A percentile compares a stretch with the other conserved stretches of the same genome.
phyloP scores from a whole-genome alignment of 2,329 filamentous ascomycete genomes.

The Aspergillus sp. region DNA sequence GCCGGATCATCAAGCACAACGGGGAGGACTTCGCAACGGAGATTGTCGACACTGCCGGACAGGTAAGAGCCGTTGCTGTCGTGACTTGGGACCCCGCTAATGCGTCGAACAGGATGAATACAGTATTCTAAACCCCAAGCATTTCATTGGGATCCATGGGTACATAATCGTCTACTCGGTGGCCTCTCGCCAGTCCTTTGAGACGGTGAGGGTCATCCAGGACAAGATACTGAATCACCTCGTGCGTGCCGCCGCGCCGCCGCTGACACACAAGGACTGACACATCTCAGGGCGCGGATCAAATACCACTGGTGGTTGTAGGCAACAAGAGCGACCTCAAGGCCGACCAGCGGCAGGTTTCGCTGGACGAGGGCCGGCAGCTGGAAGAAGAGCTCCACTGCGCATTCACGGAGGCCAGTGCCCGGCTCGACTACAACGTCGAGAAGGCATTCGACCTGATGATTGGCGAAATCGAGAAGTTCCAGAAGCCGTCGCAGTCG shows the following conservation, averaged over 20 bases:
- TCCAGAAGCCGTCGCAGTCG: slow-evolving; percentile 79
- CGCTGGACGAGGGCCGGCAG: slow-evolving; percentile 72
- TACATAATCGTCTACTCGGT: slow-evolving; percentile 99
- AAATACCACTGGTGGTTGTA: slow-evolving; percentile 86
- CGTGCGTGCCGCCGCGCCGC: too few relatives aligned
- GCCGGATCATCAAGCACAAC: slow-evolving; percentile 86
- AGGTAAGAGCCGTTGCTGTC: slow-evolving; percentile 59
- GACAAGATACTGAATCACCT: slow-evolving; percentile 97
- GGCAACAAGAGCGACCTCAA: slow-evolving; percentile 95
- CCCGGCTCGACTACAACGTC: slow-evolving; percentile 90
- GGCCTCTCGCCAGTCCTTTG: slow-evolving; percentile 83
- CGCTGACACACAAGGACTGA: too few relatives aligned
- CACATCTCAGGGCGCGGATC: slow-evolving; percentile 65
- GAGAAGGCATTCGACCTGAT: slow-evolving; percentile 85
- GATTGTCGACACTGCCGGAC: slow-evolving; percentile 95
- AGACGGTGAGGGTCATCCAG: slow-evolving; percentile 92
- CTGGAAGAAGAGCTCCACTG: slow-evolving; percentile 81
- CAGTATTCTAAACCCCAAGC: slow-evolving; percentile 94
- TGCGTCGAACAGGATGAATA: slow-evolving; percentile 69
- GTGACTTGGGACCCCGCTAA: too few relatives aligned
- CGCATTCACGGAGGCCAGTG: slow-evolving; percentile 89
- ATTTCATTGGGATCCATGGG: slow-evolving; percentile 97
- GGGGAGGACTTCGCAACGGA: slow-evolving; percentile 90
- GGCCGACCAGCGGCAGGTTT: slow-evolving; percentile 86
- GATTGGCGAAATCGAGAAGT: slow-evolving; percentile 90